Evolutionary conservation across 2,329 filamentous ascomycete genomes (phyloP).

Genomic region (Cryphonectria carpinicola): DNA sequence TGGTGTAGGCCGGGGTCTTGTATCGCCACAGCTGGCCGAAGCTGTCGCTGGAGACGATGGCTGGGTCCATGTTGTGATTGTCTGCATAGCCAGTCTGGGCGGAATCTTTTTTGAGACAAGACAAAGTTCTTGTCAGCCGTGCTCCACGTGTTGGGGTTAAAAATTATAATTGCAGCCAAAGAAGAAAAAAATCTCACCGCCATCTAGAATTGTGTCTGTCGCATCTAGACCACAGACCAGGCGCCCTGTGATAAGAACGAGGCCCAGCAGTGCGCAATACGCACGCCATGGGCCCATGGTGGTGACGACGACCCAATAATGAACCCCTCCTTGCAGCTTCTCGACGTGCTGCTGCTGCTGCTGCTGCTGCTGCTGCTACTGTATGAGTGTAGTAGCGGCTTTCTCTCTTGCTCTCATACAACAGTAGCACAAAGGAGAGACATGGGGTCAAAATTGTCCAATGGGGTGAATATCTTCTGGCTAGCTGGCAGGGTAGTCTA

Average conservation of each 20-base stretch:
- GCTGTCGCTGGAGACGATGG: slow-evolving; percentile 38
- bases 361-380: not conserved
- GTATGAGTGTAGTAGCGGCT: not conserved
- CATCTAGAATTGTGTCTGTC: slow-evolving; percentile 1
- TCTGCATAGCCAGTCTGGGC: slow-evolving; percentile 38
- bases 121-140: not conserved
- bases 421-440: not conserved
- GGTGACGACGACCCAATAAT: not conserved
- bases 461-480: not conserved
- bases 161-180: not conserved
- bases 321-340: not conserved
- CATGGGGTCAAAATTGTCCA: not conserved
- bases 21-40: slow-evolving; percentile 36
- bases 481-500: not conserved
- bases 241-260: not conserved
- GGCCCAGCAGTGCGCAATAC: not conserved
- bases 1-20: slow-evolving; percentile 26
- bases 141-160: not conserved
- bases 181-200: not conserved
- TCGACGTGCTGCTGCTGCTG: not conserved
- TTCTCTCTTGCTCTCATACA: not conserved
- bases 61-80: slow-evolving; percentile 45
- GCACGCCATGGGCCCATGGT: not conserved
- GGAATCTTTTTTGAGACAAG: slow-evolving; percentile 22
- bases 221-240: not conserved